Conservation (phyloP, 1,284 basidiomycete genomes). For the Xerocomus tenax region DNA sequence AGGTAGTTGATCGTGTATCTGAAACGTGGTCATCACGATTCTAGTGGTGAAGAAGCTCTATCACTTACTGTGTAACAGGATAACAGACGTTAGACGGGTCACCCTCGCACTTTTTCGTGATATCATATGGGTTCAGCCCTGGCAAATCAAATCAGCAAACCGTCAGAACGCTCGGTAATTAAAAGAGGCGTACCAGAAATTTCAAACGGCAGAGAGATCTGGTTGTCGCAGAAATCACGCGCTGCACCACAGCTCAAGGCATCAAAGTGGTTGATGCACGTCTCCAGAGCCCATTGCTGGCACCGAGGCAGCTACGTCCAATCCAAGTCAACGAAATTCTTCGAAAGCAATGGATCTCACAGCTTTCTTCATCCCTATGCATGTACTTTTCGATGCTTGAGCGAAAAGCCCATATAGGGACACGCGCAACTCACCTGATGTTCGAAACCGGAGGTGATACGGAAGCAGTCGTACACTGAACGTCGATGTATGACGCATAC, state of each 20-base stretch:
- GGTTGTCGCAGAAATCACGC: conserved; percentile 37
- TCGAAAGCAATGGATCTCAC: conserved; percentile 24
- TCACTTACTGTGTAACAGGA: conserved; percentile 36
- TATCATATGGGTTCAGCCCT: conserved; percentile 53
- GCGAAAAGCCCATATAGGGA: conserved; percentile 12
- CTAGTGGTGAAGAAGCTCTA: background rate
- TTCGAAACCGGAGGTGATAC: conserved; percentile 30
- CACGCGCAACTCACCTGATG: conserved; percentile 3
- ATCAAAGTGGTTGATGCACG: conserved; percentile 43
- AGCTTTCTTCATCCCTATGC: conserved; percentile 41
- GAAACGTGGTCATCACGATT: background rate
- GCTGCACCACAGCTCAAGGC: conserved; percentile 47
- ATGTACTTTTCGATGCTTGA: conserved; percentile 30
- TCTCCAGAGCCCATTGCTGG: conserved; percentile 37
- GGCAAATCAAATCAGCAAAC: background rate
- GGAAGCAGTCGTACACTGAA: conserved; percentile 41
- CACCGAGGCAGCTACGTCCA: conserved; percentile 37
- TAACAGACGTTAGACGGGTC: conserved; percentile 38
- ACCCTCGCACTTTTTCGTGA: conserved; percentile 49
- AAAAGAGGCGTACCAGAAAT: conserved; percentile 28
- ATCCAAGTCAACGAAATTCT: background rate
- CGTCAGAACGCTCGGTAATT: background rate
- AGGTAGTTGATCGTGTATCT: conserved; percentile 49
- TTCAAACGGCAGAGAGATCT: conserved; percentile 28
- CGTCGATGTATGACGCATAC: conserved; percentile 38